Evolutionary conservation across 2,329 filamentous ascomycete genomes (phyloP), one percentile per base, ranked within the genome.

Genomic region (Bipolaris zeicola): DNA sequence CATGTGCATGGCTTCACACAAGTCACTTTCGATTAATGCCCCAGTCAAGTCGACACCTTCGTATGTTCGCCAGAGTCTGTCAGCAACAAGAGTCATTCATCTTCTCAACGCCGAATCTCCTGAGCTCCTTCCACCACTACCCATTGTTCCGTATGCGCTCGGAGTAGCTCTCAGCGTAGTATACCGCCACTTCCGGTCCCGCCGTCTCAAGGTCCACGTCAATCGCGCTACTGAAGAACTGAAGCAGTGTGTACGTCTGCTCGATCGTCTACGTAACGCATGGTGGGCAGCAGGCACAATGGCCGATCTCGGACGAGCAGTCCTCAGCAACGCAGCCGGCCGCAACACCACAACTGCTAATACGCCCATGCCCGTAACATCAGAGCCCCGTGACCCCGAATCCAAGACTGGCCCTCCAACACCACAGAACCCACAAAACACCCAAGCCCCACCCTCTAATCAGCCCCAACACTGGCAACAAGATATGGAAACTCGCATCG

Each of bases 1-100:
- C 20, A 81, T 84, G 49, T 82, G 81, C 34, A 85, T 86, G 64
- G 75, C 84, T 2, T 84, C 83, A 3, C 83, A 84, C 67, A 82
- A 83, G 39, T 81, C 81, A 1, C 70, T 77, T 24, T 75, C 74
- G 5, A 76, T 77, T 57, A 69, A 77, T 52, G 77, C 73, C 31
- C 78, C 76, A 13, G 79, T 82, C 41, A 77, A 79, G 33, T 79
- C 79, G 3, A 81, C 79, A 5, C 72, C 80, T 4, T 85, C 82
- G 1, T 81, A 82, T 45, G 77, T 83, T 14, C 81, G 84, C 13
- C 83, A 84, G 64, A 81, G 80, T 31, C 77, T 84, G 4, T 83
- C 82, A 16, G 82, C 83, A n/a, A 78, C 83, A 22, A 80, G 84
- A 50, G 81, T 86, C 42, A 80, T 83, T 41, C 81, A 82, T 47